phyloP scores from a whole-genome alignment of 148 eudicot genomes.

The Silene latifolia region DNA sequence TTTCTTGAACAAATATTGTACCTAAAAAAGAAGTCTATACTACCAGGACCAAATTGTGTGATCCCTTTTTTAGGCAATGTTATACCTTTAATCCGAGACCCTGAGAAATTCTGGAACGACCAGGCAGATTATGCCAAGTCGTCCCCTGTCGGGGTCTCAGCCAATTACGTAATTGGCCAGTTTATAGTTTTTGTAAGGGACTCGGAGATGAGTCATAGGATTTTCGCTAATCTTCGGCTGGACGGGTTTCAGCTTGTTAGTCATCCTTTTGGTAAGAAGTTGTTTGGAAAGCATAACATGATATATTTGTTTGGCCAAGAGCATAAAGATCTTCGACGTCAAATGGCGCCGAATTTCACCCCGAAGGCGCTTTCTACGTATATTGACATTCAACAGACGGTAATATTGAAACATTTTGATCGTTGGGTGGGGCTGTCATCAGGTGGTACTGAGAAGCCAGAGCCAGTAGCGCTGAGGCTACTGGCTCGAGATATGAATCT shows the following conservation, averaged over 20 bases:
- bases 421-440: slow-evolving; percentile 3
- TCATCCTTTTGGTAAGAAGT: slow-evolving; percentile 80
- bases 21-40: slow-evolving; percentile 40
- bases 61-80: slow-evolving; percentile 69
- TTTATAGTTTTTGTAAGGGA: slow-evolving; percentile 49
- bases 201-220: slow-evolving; percentile 60
- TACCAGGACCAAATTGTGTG: slow-evolving; percentile 62
- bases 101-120: slow-evolving; percentile 59
- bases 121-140: slow-evolving; percentile 57
- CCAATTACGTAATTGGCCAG: slow-evolving; percentile 58
- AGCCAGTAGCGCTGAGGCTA: slow-evolving; percentile 43
- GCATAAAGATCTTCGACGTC: slow-evolving; percentile 76
- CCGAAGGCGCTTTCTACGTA: slow-evolving; percentile 66
- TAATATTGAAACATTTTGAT: slow-evolving; percentile 41
- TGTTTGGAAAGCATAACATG: slow-evolving; percentile 76
- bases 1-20: slow-evolving; percentile 55
- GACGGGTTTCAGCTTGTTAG: slow-evolving; percentile 81
- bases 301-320: slow-evolving; percentile 81
- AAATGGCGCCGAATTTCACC: slow-evolving; percentile 71
- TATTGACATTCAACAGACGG: slow-evolving; percentile 46
- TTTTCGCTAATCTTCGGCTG: slow-evolving; percentile 67
- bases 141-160: slow-evolving; percentile 55
- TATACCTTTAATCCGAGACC: slow-evolving; percentile 44
- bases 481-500: slow-evolving; percentile 73
- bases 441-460: not conserved